A percentile compares a stretch with the other conserved stretches of the same genome.
Conservation (phyloP, 2,329 filamentous ascomycete species). For the Phaeosphaeria sp. region DNA sequence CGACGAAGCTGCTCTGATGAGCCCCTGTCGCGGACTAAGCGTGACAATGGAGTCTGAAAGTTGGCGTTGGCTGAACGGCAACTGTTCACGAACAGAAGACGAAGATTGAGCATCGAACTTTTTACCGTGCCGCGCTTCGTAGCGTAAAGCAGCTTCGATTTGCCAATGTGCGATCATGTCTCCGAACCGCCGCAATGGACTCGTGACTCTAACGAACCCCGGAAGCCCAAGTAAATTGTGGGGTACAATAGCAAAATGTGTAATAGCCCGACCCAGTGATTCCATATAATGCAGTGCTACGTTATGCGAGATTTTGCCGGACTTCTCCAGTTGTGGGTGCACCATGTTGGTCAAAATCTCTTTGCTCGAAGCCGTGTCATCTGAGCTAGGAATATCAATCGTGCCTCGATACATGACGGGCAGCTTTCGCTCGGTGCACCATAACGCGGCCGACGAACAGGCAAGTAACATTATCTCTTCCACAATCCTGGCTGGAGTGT, state of each 20-base stretch:
- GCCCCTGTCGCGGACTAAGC: conserved; percentile 52
- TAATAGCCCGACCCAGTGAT: conserved; percentile 50
- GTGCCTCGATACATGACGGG: conserved; percentile 59
- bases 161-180: conserved; percentile 70
- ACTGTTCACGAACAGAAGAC: conserved; percentile 13
- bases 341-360: conserved; percentile 40
- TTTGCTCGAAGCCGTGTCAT: conserved; percentile 22
- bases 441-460: conserved; percentile 57
- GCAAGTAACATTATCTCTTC: conserved; percentile 62
- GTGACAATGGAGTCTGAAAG: conserved; percentile 58
- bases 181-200: conserved; percentile 65
- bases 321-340: conserved; percentile 45
- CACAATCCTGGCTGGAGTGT: conserved; percentile 39
- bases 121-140: conserved; percentile 57
- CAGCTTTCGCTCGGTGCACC: conserved; percentile 60
- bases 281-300: conserved; percentile 52
- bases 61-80: conserved; percentile 56
- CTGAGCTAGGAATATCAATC: conserved; percentile 22
- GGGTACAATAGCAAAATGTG: conserved; percentile 55
- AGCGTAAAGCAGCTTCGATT: conserved; percentile 66
- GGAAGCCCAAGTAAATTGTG: conserved; percentile 61
- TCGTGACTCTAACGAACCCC: conserved; percentile 65
- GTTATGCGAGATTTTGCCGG: conserved; percentile 42
- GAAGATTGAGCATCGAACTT: conserved; percentile 43
- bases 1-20: conserved; percentile 49